These are phyloP conservation scores for Bryum argenteum DNA, from an alignment of 225 moss, liverwort and hornwort genomes.

Conservation along the genomic window DNA sequence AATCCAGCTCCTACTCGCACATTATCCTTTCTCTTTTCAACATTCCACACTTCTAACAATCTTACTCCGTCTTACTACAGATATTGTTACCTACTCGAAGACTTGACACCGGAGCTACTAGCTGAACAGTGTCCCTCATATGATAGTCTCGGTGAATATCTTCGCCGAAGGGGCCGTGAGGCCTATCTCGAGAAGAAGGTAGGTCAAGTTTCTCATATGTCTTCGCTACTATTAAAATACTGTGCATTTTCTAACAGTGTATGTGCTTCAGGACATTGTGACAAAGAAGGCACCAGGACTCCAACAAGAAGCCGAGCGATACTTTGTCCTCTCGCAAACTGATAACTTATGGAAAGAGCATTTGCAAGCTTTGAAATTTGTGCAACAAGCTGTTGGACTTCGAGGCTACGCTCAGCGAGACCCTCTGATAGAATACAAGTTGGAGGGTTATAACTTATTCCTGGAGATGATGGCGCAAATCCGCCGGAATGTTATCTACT, in stretches of 20 bases:
- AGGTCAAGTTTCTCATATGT: background rate
- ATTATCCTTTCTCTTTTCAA: background rate
- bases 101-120: conserved; percentile 71
- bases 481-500: conserved; percentile 93
- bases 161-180: conserved; percentile 71
- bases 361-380: conserved; percentile 95
- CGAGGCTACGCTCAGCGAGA: conserved; percentile 97
- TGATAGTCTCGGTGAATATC: conserved; percentile 74
- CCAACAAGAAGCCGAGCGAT: conserved; percentile 94
- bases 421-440: conserved; percentile 95
- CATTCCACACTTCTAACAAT: conserved; percentile 17
- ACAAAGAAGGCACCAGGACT: conserved; percentile 81
- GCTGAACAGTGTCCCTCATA: conserved; percentile 63
- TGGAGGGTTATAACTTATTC: conserved; percentile 95
- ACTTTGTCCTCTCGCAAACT: conserved; percentile 93
- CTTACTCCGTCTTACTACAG: conserved; percentile 36
- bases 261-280: conserved; percentile 50
- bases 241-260: background rate
- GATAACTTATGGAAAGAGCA: conserved; percentile 99
- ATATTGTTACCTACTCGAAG: conserved; percentile 80
- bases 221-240: background rate
- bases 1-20: conserved; percentile 9
- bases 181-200: conserved; percentile 90
- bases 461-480: conserved; percentile 99
- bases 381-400: conserved; percentile 96